Evolutionary conservation across 768 basidiomycete species (phyloP).

Genomic region (Termitomyces sp.): DNA sequence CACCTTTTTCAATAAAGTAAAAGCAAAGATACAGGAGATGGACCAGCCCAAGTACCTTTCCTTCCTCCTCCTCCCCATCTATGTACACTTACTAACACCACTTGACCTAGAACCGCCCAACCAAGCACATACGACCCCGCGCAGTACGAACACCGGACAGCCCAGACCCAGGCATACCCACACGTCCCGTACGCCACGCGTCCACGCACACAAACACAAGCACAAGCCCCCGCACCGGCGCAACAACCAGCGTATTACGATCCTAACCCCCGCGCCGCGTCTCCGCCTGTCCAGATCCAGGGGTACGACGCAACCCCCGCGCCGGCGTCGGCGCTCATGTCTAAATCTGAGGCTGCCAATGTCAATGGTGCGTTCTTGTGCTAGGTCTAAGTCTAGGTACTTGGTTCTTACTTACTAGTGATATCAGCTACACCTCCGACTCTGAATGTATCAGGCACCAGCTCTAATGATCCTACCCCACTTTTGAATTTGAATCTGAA

Average conservation of each 20-base stretch:
- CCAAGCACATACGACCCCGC: conserved; percentile 11
- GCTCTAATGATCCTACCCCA: background rate
- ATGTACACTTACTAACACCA: background rate
- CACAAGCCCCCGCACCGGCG: background rate
- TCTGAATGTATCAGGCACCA: background rate
- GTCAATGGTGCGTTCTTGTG: background rate
- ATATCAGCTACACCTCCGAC: background rate
- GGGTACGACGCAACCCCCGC: conserved; percentile 19
- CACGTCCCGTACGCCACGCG: conserved; percentile 11
- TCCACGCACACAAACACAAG: conserved; percentile 11
- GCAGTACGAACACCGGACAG: conserved; percentile 12
- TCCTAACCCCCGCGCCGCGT: conserved; percentile 21
- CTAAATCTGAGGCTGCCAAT: background rate
- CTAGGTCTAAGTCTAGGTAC: too few species aligned
- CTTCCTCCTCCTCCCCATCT: background rate
- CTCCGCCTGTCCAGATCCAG: conserved; percentile 10
- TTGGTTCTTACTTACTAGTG: too few species aligned
- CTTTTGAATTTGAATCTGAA: background rate
- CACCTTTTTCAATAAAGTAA: conserved; percentile 71
- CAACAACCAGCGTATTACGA: conserved; percentile 34
- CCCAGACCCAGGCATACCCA: conserved; percentile 5
- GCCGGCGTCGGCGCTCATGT: background rate
- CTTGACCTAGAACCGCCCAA: conserved; percentile 8
- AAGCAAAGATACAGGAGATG: conserved; percentile 80
- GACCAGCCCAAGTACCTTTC: conserved; percentile 49